A percentile compares a stretch with the other conserved stretches of the same genome.
Evolutionary conservation across 768 basidiomycete species (phyloP).

Genomic region (Mrakia gelida): DNA sequence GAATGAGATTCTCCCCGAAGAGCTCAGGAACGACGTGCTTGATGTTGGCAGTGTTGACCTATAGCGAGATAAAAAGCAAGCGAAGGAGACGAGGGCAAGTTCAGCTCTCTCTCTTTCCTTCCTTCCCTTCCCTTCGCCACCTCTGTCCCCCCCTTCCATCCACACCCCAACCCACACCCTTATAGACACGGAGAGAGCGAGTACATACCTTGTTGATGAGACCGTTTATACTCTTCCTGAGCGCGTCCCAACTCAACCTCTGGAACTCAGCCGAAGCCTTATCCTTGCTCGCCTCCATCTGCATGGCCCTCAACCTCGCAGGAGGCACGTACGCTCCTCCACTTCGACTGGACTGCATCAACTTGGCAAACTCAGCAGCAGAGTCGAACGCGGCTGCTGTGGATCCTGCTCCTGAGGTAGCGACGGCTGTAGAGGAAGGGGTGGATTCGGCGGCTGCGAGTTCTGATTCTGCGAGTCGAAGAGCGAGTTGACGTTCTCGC

Average conservation of each 20-base stretch:
- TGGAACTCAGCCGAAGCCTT: constrained; percentile 86
- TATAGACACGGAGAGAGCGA: neutral
- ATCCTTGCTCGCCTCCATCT: constrained; percentile 73
- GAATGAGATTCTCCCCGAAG: constrained; percentile 87
- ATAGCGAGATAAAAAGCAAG: neutral
- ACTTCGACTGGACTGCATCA: constrained; percentile 61
- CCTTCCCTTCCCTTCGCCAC: neutral
- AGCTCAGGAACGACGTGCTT: constrained; percentile 86
- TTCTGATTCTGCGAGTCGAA: constrained; percentile 63
- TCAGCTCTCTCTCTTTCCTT: neutral
- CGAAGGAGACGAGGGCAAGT: neutral
- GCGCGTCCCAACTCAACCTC: constrained; percentile 92
- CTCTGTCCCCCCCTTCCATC: neutral
- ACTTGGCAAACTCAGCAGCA: constrained; percentile 82
- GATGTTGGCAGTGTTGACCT: constrained; percentile 91
- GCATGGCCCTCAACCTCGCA: constrained; percentile 82
- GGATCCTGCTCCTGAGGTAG: constrained; percentile 36
- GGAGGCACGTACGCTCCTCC: constrained; percentile 98
- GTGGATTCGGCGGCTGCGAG: constrained; percentile 50
- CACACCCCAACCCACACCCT: neutral
- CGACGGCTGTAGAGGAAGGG: constrained; percentile 37
- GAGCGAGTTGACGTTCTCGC: constrained; percentile 73
- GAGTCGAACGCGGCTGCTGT: constrained; percentile 59
- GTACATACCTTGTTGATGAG: constrained; percentile 78
- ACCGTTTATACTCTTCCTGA: constrained; percentile 97